A percentile compares a stretch with the other conserved stretches of the same genome.
Evolutionary conservation across 768 basidiomycete species (phyloP).

Genomic region (Hysterangium stoloniferum): DNA sequence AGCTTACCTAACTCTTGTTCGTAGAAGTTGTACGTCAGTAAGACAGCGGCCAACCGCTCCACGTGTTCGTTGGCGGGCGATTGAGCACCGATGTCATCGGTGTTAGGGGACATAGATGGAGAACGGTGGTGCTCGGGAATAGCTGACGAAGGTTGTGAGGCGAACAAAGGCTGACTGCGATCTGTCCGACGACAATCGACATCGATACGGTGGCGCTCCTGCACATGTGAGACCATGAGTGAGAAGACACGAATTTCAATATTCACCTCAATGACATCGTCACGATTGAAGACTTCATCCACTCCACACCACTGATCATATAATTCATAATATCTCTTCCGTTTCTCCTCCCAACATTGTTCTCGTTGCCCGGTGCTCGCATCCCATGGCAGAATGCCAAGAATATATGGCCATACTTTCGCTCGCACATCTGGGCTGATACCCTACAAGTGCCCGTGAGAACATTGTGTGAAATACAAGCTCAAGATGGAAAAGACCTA

Average conservation of each 20-base stretch:
- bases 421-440: slow-evolving; percentile 51
- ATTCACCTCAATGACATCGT: slow-evolving; percentile 76
- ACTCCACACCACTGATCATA: slow-evolving; percentile 81
- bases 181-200: slow-evolving; percentile 98
- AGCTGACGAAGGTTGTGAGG: slow-evolving; percentile 23
- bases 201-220: slow-evolving; percentile 90
- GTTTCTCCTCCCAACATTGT: slow-evolving; percentile 53
- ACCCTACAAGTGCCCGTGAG: slow-evolving; percentile 29
- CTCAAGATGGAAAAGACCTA: slow-evolving; percentile 11
- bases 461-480: neutral
- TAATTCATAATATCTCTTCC: slow-evolving; percentile 55
- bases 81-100: slow-evolving; percentile 74
- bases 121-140: slow-evolving; percentile 47
- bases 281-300: slow-evolving; percentile 71
- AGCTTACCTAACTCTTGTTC: slow-evolving; percentile 78
- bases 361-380: slow-evolving; percentile 53
- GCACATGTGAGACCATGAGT: neutral
- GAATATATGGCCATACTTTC: slow-evolving; percentile 84
- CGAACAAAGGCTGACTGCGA: slow-evolving; percentile 85
- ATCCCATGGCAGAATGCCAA: slow-evolving; percentile 82
- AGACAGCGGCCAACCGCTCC: slow-evolving; percentile 74
- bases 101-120: slow-evolving; percentile 68
- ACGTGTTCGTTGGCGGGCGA: slow-evolving; percentile 89
- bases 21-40: slow-evolving; percentile 87
- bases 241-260: slow-evolving; percentile 22